These are phyloP conservation scores for Delphinella strobiligena DNA, from an alignment of 2,329 filamentous ascomycete species.

Conservation along the genomic window DNA sequence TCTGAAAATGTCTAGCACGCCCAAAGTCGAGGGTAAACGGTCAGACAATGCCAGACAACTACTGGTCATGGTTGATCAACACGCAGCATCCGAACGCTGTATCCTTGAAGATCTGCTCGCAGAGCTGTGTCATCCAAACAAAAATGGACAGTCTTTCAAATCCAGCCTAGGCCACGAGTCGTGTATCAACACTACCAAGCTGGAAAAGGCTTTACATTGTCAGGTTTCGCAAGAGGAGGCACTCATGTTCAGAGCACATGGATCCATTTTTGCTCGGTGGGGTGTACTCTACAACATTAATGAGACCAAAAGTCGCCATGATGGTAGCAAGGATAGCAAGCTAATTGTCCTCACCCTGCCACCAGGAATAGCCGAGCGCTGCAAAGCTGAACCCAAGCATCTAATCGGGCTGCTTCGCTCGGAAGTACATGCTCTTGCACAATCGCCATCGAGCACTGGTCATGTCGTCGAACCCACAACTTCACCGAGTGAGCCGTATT, in stretches of 20 bases:
- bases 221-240: slow-evolving; percentile 51
- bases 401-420: slow-evolving; percentile 62
- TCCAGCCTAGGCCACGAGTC: slow-evolving; percentile 22
- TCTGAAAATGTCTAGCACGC: slow-evolving; percentile 38
- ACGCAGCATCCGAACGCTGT: slow-evolving; percentile 84
- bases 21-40: neutral
- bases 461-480: neutral
- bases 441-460: slow-evolving; percentile 16
- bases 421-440: slow-evolving; percentile 58
- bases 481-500: slow-evolving; percentile 7
- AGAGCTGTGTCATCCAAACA: slow-evolving; percentile 35
- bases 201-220: slow-evolving; percentile 48
- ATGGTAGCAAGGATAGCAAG: slow-evolving; percentile 1
- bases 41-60: slow-evolving; percentile 8
- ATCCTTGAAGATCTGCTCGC: slow-evolving; percentile 62
- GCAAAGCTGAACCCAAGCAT: slow-evolving; percentile 57
- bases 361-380: slow-evolving; percentile 61
- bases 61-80: slow-evolving; percentile 77
- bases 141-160: slow-evolving; percentile 9
- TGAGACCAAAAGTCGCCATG: neutral
- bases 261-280: slow-evolving; percentile 55
- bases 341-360: slow-evolving; percentile 49
- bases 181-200: slow-evolving; percentile 18
- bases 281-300: slow-evolving; percentile 55
- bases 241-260: slow-evolving; percentile 42